Conservation (phyloP, 2,329 filamentous ascomycete genomes). For the Fusarium sarcochroum region DNA sequence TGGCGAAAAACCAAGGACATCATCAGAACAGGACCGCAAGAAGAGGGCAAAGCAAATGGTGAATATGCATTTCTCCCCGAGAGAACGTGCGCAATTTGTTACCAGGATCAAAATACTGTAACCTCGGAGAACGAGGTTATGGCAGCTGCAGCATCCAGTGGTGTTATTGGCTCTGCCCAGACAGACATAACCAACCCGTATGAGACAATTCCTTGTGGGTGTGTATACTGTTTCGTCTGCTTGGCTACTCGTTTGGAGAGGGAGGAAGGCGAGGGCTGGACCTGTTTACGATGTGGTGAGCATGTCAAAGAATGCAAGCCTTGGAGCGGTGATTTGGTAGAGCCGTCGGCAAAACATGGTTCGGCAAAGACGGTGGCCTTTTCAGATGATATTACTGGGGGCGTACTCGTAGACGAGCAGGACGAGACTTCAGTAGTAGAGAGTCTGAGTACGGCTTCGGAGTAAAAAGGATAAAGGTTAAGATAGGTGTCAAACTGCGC, state of each 20-base stretch:
- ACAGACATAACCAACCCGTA: slow-evolving; percentile 98
- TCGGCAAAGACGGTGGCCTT: slow-evolving; percentile 73
- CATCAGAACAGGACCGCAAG: slow-evolving; percentile 63
- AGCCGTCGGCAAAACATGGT: slow-evolving; percentile 62
- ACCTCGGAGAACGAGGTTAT: slow-evolving; percentile 83
- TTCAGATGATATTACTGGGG: slow-evolving; percentile 65
- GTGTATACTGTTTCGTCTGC: slow-evolving; percentile 96
- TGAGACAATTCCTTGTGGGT: slow-evolving; percentile 88
- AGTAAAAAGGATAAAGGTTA: slow-evolving; percentile 13
- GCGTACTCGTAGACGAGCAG: slow-evolving; percentile 50
- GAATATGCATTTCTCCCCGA: slow-evolving; percentile 91
- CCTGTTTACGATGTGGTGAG: slow-evolving; percentile 89
- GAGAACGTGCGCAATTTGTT: slow-evolving; percentile 96
- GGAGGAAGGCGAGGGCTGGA: slow-evolving; percentile 95
- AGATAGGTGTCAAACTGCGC: neutral
- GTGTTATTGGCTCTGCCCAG: slow-evolving; percentile 87
- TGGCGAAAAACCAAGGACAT: slow-evolving; percentile 85
- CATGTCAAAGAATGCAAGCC: slow-evolving; percentile 87
- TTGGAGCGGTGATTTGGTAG: slow-evolving; percentile 91
- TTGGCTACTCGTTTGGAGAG: slow-evolving; percentile 90
- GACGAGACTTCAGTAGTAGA: slow-evolving; percentile 43
- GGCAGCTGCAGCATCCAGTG: slow-evolving; percentile 77
- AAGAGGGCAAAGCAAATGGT: slow-evolving; percentile 71
- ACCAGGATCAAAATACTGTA: slow-evolving; percentile 86
- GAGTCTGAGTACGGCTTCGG: slow-evolving; percentile 43